Conservation (phyloP, 2,329 filamentous ascomycete species). For the Aspergillus latus region DNA sequence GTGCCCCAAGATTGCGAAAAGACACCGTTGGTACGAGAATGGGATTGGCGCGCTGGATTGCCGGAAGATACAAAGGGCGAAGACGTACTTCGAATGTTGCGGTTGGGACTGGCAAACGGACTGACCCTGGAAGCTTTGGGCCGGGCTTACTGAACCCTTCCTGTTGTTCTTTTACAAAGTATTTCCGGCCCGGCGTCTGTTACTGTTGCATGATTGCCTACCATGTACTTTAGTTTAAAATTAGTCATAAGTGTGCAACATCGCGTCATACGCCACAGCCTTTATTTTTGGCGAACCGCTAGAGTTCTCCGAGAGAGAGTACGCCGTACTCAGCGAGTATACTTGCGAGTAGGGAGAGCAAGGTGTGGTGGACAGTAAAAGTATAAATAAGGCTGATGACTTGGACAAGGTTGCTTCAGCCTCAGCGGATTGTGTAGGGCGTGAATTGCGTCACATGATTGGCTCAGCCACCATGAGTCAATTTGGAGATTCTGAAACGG, state of each 20-base stretch:
- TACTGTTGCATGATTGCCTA: not conserved
- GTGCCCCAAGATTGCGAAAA: constrained; percentile 32
- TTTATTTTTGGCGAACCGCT: not conserved
- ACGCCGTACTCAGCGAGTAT: not conserved
- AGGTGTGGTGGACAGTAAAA: not conserved
- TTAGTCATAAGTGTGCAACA: not conserved
- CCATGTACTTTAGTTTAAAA: not conserved
- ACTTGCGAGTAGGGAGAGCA: not conserved
- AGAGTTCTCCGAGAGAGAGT: not conserved
- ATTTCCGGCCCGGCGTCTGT: not conserved
- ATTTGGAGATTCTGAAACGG: not conserved
- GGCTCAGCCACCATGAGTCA: not conserved
- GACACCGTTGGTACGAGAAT: constrained; percentile 56
- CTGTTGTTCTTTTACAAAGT: not conserved
- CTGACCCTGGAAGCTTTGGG: constrained; percentile 49
- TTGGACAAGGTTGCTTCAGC: not conserved
- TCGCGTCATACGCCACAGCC: not conserved
- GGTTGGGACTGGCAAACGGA: constrained; percentile 66
- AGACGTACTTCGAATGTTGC: constrained; percentile 71
- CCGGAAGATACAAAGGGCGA: constrained; percentile 59
- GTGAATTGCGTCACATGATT: not conserved
- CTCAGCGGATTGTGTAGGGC: not conserved
- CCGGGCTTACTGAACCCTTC: constrained; percentile 18
- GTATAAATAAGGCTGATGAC: not conserved
- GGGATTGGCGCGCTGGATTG: constrained; percentile 69